Percentiles rank a stretch among this genome's conserved stretches.
Evolutionary conservation across 306 rosid genomes (phyloP).

Genomic region (Prunus fruticosa): DNA sequence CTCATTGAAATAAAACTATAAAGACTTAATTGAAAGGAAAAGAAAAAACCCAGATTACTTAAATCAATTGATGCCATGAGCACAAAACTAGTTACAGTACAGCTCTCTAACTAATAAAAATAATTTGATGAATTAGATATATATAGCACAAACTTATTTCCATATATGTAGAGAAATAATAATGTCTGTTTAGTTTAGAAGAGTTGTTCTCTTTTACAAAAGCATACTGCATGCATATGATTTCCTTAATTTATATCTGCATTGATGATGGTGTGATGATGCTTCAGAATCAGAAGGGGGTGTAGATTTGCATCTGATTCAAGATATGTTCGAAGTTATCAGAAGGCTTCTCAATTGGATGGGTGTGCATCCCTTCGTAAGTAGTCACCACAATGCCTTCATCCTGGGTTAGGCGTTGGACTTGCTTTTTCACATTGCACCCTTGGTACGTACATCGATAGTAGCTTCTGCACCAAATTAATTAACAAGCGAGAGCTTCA

Average conservation of each 20-base stretch:
- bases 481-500: not conserved
- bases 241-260: not conserved
- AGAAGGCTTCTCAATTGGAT: slow-evolving; percentile 67
- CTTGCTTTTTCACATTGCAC: slow-evolving; percentile 94
- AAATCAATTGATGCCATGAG: too few species aligned
- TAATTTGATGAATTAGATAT: too few species aligned
- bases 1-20: too few species aligned
- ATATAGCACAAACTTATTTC: too few species aligned
- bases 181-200: too few species aligned
- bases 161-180: too few species aligned
- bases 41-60: too few species aligned
- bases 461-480: slow-evolving; percentile 58
- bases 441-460: slow-evolving; percentile 85
- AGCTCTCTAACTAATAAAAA: too few species aligned
- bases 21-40: too few species aligned
- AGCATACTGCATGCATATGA: too few species aligned
- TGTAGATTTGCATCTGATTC: slow-evolving; percentile 82
- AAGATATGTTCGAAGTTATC: slow-evolving; percentile 86
- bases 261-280: not conserved
- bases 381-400: slow-evolving; percentile 88
- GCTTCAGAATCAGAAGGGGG: slow-evolving; percentile 40
- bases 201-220: too few species aligned
- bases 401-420: slow-evolving; percentile 73
- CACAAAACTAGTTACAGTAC: too few species aligned
- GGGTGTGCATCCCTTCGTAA: slow-evolving; percentile 85